These are phyloP conservation scores for Pythium myriotylum DNA, from an alignment of 352 stramenopile genomes.

Conservation along the genomic window DNA sequence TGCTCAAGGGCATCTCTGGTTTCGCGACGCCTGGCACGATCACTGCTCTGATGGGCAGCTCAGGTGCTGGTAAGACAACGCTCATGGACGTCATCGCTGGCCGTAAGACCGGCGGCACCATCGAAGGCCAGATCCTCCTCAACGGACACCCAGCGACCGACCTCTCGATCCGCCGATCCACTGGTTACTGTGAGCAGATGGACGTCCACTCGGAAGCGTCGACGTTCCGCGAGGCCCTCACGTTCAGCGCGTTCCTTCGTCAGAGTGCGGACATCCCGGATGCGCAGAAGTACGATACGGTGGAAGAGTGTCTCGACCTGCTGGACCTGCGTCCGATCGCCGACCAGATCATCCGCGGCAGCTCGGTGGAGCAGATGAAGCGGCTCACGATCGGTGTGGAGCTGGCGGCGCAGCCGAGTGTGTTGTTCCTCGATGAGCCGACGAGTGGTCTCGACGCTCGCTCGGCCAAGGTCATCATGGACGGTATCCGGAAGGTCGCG, in stretches of 20 bases:
- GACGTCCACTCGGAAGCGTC: slow-evolving; percentile 89
- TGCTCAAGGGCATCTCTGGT: slow-evolving; percentile 60
- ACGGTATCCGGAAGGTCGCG: slow-evolving; percentile 79
- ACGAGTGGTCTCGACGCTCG: slow-evolving; percentile 83
- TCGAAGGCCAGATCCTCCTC: slow-evolving; percentile 84
- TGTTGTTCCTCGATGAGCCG: slow-evolving; percentile 80
- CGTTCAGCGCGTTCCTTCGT: slow-evolving; percentile 90
- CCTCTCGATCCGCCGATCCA: slow-evolving; percentile 42
- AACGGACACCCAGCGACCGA: slow-evolving; percentile 86
- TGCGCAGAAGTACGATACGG: slow-evolving; percentile 36
- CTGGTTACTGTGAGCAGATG: slow-evolving; percentile 66
- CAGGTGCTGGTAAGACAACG: slow-evolving; percentile 91
- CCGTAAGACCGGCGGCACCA: slow-evolving; percentile 87
- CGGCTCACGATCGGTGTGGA: slow-evolving; percentile 52
- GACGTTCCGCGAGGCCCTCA: slow-evolving; percentile 91
- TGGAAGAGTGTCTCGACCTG: slow-evolving; percentile 42
- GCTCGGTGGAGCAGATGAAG: slow-evolving; percentile 53
- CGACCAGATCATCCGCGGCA: slow-evolving; percentile 33
- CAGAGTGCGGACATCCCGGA: slow-evolving; percentile 37
- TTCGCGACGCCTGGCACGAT: slow-evolving; percentile 49
- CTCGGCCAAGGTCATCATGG: slow-evolving; percentile 73
- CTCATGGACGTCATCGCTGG: slow-evolving; percentile 94
- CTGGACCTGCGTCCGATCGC: slow-evolving; percentile 33
- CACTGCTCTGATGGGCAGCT: slow-evolving; percentile 72
- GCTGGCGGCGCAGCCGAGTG: slow-evolving; percentile 70